phyloP scores from a whole-genome alignment of 139 green algal species.

The Bryopsis sp. region DNA sequence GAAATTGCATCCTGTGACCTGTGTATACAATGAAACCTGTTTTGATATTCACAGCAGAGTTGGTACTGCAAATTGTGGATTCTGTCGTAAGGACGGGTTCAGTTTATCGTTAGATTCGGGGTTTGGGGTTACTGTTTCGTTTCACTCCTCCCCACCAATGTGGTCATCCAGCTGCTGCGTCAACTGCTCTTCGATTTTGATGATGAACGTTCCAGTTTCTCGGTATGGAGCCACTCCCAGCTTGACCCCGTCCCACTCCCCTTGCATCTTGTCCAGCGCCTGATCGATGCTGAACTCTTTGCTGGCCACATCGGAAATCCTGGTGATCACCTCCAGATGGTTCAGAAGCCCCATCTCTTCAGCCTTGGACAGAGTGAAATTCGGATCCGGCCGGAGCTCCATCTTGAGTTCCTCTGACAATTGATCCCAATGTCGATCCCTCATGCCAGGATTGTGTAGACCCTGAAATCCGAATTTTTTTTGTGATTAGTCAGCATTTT shows the following conservation, averaged over 20 bases:
- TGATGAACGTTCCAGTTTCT: constrained; percentile 64
- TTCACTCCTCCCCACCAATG: constrained; percentile 46
- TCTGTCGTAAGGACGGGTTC: too few relatives aligned
- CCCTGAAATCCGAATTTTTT: too few relatives aligned
- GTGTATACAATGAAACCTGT: too few relatives aligned
- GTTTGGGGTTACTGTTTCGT: too few relatives aligned
- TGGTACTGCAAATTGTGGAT: too few relatives aligned
- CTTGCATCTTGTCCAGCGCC: constrained; percentile 67
- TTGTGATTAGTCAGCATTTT: too few relatives aligned
- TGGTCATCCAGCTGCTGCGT: constrained; percentile 76
- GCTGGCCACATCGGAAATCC: constrained; percentile 52
- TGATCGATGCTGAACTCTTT: constrained; percentile 75
- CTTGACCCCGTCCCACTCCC: constrained; percentile 59
- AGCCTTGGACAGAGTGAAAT: constrained; percentile 43
- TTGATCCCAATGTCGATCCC: constrained; percentile 63
- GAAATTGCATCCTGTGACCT: too few relatives aligned
- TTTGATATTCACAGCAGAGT: too few relatives aligned
- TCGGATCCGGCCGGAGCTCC: constrained; percentile 22
- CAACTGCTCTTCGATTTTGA: constrained; percentile 72
- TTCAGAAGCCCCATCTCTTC: constrained; percentile 45
- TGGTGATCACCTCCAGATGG: constrained; percentile 49
- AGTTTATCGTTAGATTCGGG: too few relatives aligned
- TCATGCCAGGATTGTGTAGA: constrained; percentile 64
- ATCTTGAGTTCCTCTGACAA: constrained; percentile 24
- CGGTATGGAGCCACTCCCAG: constrained; percentile 62